Evolutionary conservation across 2,329 filamentous ascomycete genomes (phyloP).

Genomic region (Tolypocladium paradoxum): DNA sequence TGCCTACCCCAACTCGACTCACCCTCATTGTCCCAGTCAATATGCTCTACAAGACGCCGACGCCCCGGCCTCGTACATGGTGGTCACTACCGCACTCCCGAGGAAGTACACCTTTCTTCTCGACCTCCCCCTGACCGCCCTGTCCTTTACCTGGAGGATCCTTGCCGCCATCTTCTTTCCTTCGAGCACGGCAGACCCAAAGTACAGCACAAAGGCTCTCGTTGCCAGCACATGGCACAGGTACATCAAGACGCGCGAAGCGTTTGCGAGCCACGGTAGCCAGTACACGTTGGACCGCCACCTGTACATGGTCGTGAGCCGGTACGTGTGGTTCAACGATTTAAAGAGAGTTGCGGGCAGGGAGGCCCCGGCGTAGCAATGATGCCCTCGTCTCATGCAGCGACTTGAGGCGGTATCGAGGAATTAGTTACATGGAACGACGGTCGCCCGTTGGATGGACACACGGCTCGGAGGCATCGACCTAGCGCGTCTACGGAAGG

Average conservation of each 20-base stretch:
- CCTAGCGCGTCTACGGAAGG: background rate
- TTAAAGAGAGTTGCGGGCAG: conserved; percentile 6
- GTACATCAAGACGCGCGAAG: conserved; percentile 22
- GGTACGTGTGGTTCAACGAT: conserved; percentile 30
- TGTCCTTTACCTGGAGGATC: conserved; percentile 20
- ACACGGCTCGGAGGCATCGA: background rate
- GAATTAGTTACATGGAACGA: background rate
- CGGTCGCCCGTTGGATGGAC: background rate
- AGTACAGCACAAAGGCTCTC: conserved; percentile 17
- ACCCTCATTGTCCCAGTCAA: conserved; percentile 8
- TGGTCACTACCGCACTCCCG: conserved; percentile 22
- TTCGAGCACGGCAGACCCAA: conserved; percentile 4
- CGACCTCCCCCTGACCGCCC: conserved; percentile 24
- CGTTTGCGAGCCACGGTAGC: conserved; percentile 24
- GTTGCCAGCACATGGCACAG: conserved; percentile 24
- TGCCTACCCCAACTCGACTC: background rate
- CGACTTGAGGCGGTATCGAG: too few species aligned
- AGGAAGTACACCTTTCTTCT: conserved; percentile 27
- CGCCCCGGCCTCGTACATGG: conserved; percentile 22
- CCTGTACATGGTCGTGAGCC: conserved; percentile 26
- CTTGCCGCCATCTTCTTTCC: conserved; percentile 9
- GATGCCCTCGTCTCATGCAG: background rate
- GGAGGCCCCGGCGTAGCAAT: background rate
- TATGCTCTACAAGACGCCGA: conserved; percentile 16
- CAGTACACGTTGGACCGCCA: conserved; percentile 30